Evolutionary conservation across 257 asterid species (phyloP), one percentile per base, ranked within the genome.

Genomic region (Plectranthus barbatus): DNA sequence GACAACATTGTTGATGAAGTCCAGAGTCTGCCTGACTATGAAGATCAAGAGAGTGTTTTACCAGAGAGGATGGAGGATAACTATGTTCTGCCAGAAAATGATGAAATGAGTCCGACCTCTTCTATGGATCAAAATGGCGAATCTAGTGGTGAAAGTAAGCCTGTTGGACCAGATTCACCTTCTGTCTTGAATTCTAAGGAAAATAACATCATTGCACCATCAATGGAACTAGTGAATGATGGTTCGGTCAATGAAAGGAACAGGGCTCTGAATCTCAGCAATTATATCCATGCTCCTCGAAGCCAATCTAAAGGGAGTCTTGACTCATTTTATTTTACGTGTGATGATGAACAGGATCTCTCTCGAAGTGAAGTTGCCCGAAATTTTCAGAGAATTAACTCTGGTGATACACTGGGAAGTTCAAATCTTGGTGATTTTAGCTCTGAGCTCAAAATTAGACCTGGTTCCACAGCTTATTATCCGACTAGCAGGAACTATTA

Each of bases 401-500:
- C 85, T 12, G 48, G 62, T 8, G 88, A 81, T 45, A 63, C 72
- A 7, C 21, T 72, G 17, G 83, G 67, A 60, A 79, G 74, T 71
- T 71, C 75, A 55, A 74, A 72, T 10, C 67, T 23, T 1, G 70
- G 58, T 12, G 70, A 57, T 26, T 54, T 54, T 37, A 61, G 70
- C 71, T 68, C 79, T 24, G 74, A 74, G 66, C 62, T 61, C 71
- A 63, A 67, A 33, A 52, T 15, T 13, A 60, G 58, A 57, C 59
- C 23, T 44, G 31, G 36, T 51, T 72, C 76, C 44, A 36, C 59
- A 36, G 12, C 74, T 64, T 84, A 65, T 46, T 73, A 80, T 70
- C 82, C 81, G 20, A 69, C 69, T 51, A 21, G 74, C 40, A 58
- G 76, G 63, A 69, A 76, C 61, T 83, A 79, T 72, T 87, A 85